A percentile compares a stretch with the other conserved stretches of the same genome.
Evolutionary conservation across 352 stramenopile species (phyloP).

Genomic region (Pythium phragmitis): DNA sequence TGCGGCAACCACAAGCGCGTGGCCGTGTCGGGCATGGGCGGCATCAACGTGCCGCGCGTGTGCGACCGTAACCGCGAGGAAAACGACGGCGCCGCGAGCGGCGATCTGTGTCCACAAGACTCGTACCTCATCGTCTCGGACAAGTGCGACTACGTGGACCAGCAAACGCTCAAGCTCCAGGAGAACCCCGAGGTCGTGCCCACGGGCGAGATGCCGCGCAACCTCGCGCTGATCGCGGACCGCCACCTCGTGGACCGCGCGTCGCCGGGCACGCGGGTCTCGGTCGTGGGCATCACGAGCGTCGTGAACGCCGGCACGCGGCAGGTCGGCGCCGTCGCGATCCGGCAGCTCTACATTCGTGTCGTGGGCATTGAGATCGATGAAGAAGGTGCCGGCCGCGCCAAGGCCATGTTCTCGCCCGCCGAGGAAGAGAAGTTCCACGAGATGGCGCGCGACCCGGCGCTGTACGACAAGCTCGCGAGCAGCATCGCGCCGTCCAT

Average conservation of each 20-base stretch:
- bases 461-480: conserved; percentile 94
- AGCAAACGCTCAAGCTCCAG: conserved; percentile 98
- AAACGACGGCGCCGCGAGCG: conserved; percentile 25
- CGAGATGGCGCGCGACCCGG: conserved; percentile 82
- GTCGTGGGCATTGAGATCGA: conserved; percentile 97
- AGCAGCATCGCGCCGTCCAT: conserved; percentile 93
- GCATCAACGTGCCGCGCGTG: conserved; percentile 78
- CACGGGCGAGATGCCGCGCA: conserved; percentile 98
- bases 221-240: conserved; percentile 94
- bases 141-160: conserved; percentile 94
- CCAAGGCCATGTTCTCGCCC: conserved; percentile 92
- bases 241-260: conserved; percentile 95
- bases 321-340: conserved; percentile 78
- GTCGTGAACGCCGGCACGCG: conserved; percentile 87
- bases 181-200: conserved; percentile 96
- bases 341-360: conserved; percentile 94
- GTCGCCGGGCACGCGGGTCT: conserved; percentile 95
- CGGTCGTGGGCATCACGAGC: conserved; percentile 94
- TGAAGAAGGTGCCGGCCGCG: conserved; percentile 89
- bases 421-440: conserved; percentile 98
- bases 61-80: conserved; percentile 78
- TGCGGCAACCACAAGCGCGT: conserved; percentile 76
- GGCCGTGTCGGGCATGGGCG: conserved; percentile 57
- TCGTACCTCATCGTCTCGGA: conserved; percentile 96
- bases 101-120: conserved; percentile 76